phyloP scores from a whole-genome alignment of 2,329 filamentous ascomycete genomes.

The Hymenoscyphus repandus region DNA sequence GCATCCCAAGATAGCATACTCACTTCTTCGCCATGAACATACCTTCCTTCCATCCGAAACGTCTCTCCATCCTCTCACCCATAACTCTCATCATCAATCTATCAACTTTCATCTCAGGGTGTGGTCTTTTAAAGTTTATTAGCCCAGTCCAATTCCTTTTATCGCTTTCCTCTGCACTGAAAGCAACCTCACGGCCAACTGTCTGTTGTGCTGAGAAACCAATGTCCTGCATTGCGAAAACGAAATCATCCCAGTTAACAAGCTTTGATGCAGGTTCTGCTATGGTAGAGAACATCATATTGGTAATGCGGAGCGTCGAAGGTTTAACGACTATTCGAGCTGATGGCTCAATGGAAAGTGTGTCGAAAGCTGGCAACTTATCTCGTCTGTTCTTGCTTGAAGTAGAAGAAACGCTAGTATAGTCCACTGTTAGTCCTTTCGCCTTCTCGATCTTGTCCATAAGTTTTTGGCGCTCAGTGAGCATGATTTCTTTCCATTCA shows the following conservation, averaged over 20 bases:
- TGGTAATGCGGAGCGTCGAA: not conserved
- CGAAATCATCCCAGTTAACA: conserved; percentile 10
- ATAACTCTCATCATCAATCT: conserved; percentile 5
- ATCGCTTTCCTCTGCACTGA: not conserved
- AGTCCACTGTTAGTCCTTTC: no score
- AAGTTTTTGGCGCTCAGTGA: not conserved
- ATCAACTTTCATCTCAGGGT: conserved; percentile 7
- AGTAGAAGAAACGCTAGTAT: no score
- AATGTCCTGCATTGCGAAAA: conserved; percentile 1
- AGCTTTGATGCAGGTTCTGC: conserved; percentile 2
- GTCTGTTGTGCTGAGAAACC: not conserved
- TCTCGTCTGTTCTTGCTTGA: not conserved
- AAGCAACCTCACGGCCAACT: conserved; percentile 1
- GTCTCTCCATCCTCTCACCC: conserved; percentile 7
- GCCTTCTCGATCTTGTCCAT: not conserved
- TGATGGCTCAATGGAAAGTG: not conserved
- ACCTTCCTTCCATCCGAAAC: conserved; percentile 5
- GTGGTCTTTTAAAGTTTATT: conserved; percentile 6
- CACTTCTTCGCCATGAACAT: conserved; percentile 1
- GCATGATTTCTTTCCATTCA: not conserved
- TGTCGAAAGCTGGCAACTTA: not conserved
- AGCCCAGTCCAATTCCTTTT: conserved; percentile 3
- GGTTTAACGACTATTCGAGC: not conserved
- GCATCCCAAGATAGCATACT: not conserved
- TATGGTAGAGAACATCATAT: conserved; percentile 2